Evolutionary conservation across 192 early-diverging fungal genomes (phyloP).

Genomic region (Entomortierella beljakovae): DNA sequence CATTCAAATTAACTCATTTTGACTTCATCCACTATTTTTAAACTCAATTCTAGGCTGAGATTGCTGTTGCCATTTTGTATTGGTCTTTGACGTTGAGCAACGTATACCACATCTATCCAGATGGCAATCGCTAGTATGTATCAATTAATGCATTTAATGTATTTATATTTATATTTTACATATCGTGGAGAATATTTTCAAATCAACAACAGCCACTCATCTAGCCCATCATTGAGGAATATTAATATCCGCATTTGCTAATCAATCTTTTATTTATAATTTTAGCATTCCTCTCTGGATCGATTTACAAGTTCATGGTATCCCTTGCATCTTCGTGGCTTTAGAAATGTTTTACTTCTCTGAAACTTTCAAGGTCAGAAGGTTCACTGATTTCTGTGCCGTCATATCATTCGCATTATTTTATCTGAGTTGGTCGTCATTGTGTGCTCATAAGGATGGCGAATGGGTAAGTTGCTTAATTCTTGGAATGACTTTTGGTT

Average conservation of each 20-base stretch:
- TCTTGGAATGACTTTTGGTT: too few relatives aligned
- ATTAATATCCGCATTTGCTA: too few relatives aligned
- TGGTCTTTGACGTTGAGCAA: slow-evolving; percentile 18
- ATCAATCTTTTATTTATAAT: background rate
- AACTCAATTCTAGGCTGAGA: slow-evolving; percentile 13
- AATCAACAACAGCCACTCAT: too few relatives aligned
- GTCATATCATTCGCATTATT: background rate
- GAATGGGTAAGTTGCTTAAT: slow-evolving; percentile 41
- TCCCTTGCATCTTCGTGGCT: slow-evolving; percentile 20
- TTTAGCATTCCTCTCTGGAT: slow-evolving; percentile 33
- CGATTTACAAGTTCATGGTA: slow-evolving; percentile 40
- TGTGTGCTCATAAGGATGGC: slow-evolving; percentile 40
- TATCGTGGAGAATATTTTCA: too few relatives aligned
- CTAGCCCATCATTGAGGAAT: too few relatives aligned
- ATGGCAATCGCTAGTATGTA: slow-evolving; percentile 41
- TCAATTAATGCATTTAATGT: background rate
- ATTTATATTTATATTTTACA: too few relatives aligned
- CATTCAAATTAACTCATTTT: too few relatives aligned
- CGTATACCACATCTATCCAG: slow-evolving; percentile 27
- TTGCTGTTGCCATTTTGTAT: slow-evolving; percentile 15
- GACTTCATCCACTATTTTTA: background rate
- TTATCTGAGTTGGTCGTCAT: slow-evolving; percentile 30
- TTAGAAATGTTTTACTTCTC: slow-evolving; percentile 39
- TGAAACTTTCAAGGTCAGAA: slow-evolving; percentile 10
- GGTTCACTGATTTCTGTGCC: slow-evolving; percentile 2